Evolutionary conservation across 345 rosid species (phyloP).

Genomic region (Mallotus nudiflorus): DNA sequence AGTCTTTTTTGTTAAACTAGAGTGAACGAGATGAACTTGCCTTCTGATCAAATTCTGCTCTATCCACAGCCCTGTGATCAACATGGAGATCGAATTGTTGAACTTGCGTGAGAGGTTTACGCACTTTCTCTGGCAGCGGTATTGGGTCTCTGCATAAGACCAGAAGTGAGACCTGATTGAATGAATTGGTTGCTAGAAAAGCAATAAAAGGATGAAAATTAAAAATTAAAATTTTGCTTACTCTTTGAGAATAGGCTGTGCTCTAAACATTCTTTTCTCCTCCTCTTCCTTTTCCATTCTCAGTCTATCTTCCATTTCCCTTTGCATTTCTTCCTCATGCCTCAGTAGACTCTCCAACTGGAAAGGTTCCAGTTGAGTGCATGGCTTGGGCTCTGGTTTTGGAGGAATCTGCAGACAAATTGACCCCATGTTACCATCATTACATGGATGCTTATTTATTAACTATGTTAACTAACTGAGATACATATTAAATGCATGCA

Average conservation of each 20-base stretch:
- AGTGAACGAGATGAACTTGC: slow-evolving; percentile 34
- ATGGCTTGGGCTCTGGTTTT: slow-evolving; percentile 80
- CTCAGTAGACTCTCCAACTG: slow-evolving; percentile 79
- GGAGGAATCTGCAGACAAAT: slow-evolving; percentile 67
- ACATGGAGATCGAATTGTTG: slow-evolving; percentile 66
- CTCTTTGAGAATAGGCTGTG: slow-evolving; percentile 80
- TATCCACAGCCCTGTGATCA: slow-evolving; percentile 67
- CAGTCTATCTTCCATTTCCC: slow-evolving; percentile 78
- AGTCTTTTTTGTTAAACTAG: not conserved
- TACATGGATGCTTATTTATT: not conserved
- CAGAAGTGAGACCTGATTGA: not conserved
- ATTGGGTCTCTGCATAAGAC: slow-evolving; percentile 67
- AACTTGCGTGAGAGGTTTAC: slow-evolving; percentile 85
- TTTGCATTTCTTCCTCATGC: slow-evolving; percentile 84
- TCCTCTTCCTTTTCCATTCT: slow-evolving; percentile 74
- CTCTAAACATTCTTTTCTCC: slow-evolving; percentile 67
- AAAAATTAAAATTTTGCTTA: slow-evolving; percentile 29
- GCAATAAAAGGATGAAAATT: no score
- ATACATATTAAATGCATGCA: not conserved
- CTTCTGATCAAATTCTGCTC: slow-evolving; percentile 92
- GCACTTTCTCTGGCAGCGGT: slow-evolving; percentile 84
- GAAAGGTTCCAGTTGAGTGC: slow-evolving; percentile 84
- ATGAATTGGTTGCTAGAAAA: not conserved
- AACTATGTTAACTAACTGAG: not conserved
- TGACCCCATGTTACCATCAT: not conserved